These are phyloP conservation scores for Podila clonocystis DNA, from an alignment of 192 early-diverging fungal species.

Conservation along the genomic window DNA sequence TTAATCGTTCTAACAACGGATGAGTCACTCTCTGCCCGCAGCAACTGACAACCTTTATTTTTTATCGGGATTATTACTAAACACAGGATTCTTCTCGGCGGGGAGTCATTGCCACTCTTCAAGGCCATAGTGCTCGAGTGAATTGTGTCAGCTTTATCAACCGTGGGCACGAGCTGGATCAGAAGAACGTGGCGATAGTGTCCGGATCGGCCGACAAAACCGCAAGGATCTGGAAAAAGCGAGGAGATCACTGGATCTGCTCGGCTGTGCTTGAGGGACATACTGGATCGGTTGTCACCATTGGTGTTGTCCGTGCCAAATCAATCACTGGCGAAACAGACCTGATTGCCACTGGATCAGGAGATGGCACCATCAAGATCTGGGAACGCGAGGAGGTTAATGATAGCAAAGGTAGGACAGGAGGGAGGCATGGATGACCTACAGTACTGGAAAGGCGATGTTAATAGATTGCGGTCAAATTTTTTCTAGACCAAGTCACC, in stretches of 20 bases:
- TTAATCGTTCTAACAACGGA: no score
- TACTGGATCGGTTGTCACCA: constrained; percentile 68
- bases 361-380: constrained; percentile 77
- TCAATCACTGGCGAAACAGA: constrained; percentile 55
- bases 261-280: constrained; percentile 76
- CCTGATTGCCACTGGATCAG: constrained; percentile 72
- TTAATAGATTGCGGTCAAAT: not conserved
- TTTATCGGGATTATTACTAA: not conserved
- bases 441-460: not conserved
- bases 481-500: constrained; percentile 50
- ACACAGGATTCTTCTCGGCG: constrained; percentile 53
- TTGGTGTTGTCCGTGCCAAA: constrained; percentile 65
- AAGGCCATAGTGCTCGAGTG: constrained; percentile 80
- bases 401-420: constrained; percentile 31
- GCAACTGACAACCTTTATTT: constrained; percentile 1
- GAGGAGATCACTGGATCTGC: constrained; percentile 61
- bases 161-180: constrained; percentile 56
- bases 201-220: constrained; percentile 86
- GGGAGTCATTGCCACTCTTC: constrained; percentile 69
- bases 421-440: not conserved
- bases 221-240: constrained; percentile 75
- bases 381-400: constrained; percentile 66
- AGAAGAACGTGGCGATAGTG: constrained; percentile 70
- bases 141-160: constrained; percentile 80
- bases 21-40: not conserved